Base-by-base conservation (phyloP, 345 rosid genomes). In the Eucalyptus sideroxylon region DNA sequence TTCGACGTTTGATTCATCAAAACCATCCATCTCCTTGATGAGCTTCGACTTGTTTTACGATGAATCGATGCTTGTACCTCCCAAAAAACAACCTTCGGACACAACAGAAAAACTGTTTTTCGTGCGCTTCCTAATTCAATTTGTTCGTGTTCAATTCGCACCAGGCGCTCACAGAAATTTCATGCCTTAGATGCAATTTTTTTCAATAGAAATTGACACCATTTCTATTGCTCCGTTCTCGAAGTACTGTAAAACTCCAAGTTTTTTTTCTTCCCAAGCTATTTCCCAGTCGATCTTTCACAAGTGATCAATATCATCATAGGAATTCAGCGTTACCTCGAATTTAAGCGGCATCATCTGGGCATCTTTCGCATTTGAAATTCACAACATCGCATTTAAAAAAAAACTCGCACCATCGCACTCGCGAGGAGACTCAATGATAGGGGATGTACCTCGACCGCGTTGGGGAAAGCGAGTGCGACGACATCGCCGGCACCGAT, bases 381-480 rank as follows among this genome's bases (percentile, higher is more conserved):
- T 60, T 60, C 8, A 13, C 34, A 60, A 27, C 65, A 60, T 60
- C 67, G 15, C n/a, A 24, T 13, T 13, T 12, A 1, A 24, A 12
- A 5, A 27, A 59, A 59, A 60, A 26, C 67, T 60, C 67, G 16
- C 67, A 60, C 31, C 69, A 13, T 62, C 34, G 34, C 31, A 30
- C 69, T 12, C 69, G 34, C 30, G 62, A 56, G 62, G 62, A 56
- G 14, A 62, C 69, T 30, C 16, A 1, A 62, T 62, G 69, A 62
- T 62, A 30, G 31, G 31, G 34, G 34, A 62, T 1, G 31, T 50
- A 96, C 98, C 98, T 97, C 99, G 26, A 96, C 93, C 42, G 94
- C 87, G 89, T 95, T 95, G 49, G 95, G 94, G 87, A 95, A 94
- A 50, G 95, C 91, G 90, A 95, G 95, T 27, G 97, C 96, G 87